These are phyloP conservation scores for Insectozyma bohioensis DNA, from an alignment of 1,139 yeast genomes.

Conservation along the genomic window DNA sequence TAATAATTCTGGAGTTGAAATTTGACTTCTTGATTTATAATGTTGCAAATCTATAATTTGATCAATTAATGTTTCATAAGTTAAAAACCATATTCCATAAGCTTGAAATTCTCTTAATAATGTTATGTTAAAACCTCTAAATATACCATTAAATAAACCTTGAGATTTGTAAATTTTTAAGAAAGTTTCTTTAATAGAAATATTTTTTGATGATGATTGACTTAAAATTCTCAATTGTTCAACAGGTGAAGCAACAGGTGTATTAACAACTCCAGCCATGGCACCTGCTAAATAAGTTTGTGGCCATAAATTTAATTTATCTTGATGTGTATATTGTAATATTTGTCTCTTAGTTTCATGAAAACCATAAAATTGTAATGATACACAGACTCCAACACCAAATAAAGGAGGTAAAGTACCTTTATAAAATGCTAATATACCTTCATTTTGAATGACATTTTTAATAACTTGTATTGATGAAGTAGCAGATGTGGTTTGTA, in stretches of 20 bases:
- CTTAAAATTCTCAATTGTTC: conserved; percentile 73
- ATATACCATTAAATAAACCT: conserved; percentile 54
- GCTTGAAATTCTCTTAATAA: conserved; percentile 72
- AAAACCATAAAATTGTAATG: conserved; percentile 74
- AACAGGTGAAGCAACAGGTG: conserved; percentile 71
- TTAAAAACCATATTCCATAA: conserved; percentile 78
- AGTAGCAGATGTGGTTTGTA: conserved; percentile 50
- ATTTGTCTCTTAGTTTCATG: conserved; percentile 73
- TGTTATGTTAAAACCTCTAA: conserved; percentile 62
- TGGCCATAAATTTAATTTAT: conserved; percentile 49
- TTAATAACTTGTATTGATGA: conserved; percentile 51
- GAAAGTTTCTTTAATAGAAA: conserved; percentile 43
- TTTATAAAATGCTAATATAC: conserved; percentile 59
- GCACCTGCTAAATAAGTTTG: conserved; percentile 77
- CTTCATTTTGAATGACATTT: conserved; percentile 59
- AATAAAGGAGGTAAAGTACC: conserved; percentile 48
- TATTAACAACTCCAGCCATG: conserved; percentile 72
- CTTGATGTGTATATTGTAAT: conserved; percentile 25
- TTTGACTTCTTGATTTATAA: conserved; percentile 46
- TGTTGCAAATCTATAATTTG: conserved; percentile 32
- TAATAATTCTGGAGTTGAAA: conserved; percentile 62
- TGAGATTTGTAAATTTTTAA: conserved; percentile 41
- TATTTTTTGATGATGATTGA: conserved; percentile 54
- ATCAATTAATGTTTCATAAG: conserved; percentile 64
- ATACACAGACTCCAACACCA: conserved; percentile 74